Percentiles rank a stretch among this genome's conserved stretches.
Conservation (phyloP, 352 stramenopile genomes). For the Halophytophthora batemanensis region DNA sequence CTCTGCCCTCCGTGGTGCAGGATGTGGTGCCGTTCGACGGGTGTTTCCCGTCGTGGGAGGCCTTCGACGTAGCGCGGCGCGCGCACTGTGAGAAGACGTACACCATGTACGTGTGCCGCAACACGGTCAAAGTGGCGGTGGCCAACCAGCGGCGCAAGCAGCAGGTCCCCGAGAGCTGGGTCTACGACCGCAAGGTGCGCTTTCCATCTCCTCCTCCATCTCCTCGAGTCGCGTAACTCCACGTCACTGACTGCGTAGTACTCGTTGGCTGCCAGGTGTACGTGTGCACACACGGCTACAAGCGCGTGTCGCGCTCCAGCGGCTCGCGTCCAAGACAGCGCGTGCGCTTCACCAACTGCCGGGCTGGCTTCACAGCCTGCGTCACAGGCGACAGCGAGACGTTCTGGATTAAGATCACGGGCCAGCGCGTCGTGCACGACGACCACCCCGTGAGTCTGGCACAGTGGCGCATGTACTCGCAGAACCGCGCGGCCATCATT, state of each 20-base stretch:
- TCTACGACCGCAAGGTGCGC: constrained; percentile 67
- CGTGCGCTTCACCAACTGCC: constrained; percentile 67
- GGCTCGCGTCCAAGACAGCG: constrained; percentile 62
- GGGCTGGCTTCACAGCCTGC: constrained; percentile 62
- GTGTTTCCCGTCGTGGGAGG: constrained; percentile 73
- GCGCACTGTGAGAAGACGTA: constrained; percentile 73
- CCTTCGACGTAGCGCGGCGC: constrained; percentile 60
- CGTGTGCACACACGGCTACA: constrained; percentile 74
- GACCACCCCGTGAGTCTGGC: constrained; percentile 62
- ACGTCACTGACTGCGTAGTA: constrained; percentile 1
- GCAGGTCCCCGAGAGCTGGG: constrained; percentile 57
- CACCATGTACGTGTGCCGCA: constrained; percentile 81
- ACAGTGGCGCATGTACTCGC: constrained; percentile 76
- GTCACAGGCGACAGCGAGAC: constrained; percentile 52
- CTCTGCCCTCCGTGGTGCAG: constrained; percentile 14
- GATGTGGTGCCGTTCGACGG: constrained; percentile 70
- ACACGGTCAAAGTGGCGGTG: constrained; percentile 69
- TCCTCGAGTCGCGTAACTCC: background rate
- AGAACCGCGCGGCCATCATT: constrained; percentile 69
- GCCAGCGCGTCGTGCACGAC: constrained; percentile 56
- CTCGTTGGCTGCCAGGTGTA: constrained; percentile 45
- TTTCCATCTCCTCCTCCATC: constrained; percentile 7
- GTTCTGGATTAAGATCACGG: constrained; percentile 67
- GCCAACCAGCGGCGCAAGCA: constrained; percentile 71
- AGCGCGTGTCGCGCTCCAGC: constrained; percentile 58